phyloP scores from a whole-genome alignment of 768 basidiomycete species.

The Rhodotorula graminis region DNA sequence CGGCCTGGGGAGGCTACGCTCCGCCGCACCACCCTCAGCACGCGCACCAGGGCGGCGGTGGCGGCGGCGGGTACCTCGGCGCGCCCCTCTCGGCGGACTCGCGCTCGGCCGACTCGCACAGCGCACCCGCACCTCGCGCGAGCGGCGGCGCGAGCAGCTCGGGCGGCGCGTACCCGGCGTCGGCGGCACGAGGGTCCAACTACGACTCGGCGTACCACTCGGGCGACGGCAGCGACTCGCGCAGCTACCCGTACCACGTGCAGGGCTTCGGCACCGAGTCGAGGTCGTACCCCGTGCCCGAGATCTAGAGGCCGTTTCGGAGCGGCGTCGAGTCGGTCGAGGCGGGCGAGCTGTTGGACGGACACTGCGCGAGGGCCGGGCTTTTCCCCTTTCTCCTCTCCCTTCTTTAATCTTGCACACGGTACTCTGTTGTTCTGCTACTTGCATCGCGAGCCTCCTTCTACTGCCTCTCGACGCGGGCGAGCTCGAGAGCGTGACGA shows the following conservation, averaged over 20 bases:
- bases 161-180: not conserved
- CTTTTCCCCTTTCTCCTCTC: no score
- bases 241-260: conserved; percentile 27
- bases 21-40: not conserved
- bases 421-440: no score
- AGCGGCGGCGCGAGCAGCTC: no score
- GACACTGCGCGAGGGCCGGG: not conserved
- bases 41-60: not conserved
- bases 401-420: no score
- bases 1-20: not conserved
- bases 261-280: conserved; percentile 25
- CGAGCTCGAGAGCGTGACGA: no score
- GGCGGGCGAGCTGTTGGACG: not conserved
- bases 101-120: not conserved
- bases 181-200: conserved; percentile 1
- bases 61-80: not conserved
- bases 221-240: conserved; percentile 4
- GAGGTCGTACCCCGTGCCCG: conserved; percentile 24
- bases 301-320: conserved; percentile 20
- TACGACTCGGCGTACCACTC: conserved; percentile 7
- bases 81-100: not conserved
- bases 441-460: no score
- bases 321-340: not conserved
- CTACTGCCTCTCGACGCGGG: no score
- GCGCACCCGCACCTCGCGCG: not conserved